Conservation (phyloP, 2,329 filamentous ascomycete genomes). For the Ophiostoma pallidulum region DNA sequence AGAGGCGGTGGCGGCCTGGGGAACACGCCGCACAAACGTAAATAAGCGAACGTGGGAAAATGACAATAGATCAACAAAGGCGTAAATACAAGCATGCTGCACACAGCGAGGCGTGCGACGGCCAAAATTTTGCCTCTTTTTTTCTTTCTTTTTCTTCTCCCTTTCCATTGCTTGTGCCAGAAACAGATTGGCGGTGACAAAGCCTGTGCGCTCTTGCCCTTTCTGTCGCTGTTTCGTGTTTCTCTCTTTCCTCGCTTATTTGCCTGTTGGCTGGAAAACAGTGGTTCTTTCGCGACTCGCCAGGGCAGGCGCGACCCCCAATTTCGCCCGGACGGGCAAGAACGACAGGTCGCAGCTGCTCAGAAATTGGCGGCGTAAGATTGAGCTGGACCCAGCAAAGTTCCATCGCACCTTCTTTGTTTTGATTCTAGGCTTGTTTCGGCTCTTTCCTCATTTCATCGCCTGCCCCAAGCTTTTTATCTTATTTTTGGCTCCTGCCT, state of each 20-base stretch:
- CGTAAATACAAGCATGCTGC: too few relatives aligned
- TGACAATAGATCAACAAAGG: neutral
- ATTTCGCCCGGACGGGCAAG: neutral
- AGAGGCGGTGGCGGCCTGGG: too few relatives aligned
- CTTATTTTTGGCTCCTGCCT: neutral
- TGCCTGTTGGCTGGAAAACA: too few relatives aligned
- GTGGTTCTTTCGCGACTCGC: slow-evolving; percentile 5
- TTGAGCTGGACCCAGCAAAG: slow-evolving; percentile 6
- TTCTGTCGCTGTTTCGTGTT: neutral
- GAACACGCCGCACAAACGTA: neutral
- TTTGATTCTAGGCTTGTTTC: slow-evolving; percentile 7
- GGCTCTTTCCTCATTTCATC: slow-evolving; percentile 8
- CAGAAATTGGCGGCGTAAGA: neutral
- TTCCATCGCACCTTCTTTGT: slow-evolving; percentile 12
- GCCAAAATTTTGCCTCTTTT: too few relatives aligned
- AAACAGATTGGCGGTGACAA: too few relatives aligned
- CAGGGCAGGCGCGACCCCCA: slow-evolving; percentile 13
- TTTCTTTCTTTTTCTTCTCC: too few relatives aligned
- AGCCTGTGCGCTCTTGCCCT: too few relatives aligned
- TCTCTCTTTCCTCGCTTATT: neutral
- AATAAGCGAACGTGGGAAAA: too few relatives aligned
- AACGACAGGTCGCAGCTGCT: too few relatives aligned
- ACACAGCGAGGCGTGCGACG: too few relatives aligned
- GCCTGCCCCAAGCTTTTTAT: slow-evolving; percentile 6
- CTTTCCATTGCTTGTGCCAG: too few relatives aligned